phyloP scores from a whole-genome alignment of 306 rosid species.

The Carpinus viminea region DNA sequence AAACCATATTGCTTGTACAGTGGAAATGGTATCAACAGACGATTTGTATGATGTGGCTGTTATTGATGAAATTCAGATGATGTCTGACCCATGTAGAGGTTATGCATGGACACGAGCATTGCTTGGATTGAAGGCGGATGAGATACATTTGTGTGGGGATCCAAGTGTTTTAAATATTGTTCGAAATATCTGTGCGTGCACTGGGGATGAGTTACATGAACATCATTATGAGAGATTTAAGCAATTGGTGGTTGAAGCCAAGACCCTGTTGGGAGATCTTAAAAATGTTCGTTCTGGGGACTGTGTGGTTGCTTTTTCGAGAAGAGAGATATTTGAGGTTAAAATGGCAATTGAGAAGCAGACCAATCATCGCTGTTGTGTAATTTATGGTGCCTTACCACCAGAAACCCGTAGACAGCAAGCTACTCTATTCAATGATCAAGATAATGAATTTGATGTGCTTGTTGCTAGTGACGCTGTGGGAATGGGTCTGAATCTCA shows the following conservation, averaged over 20 bases:
- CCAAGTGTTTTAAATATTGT: slow-evolving; percentile 84
- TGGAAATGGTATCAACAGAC: slow-evolving; percentile 84
- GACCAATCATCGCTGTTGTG: slow-evolving; percentile 80
- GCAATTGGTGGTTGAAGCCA: slow-evolving; percentile 90
- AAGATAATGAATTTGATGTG: slow-evolving; percentile 73
- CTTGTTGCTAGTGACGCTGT: slow-evolving; percentile 95
- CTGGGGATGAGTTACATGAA: slow-evolving; percentile 79
- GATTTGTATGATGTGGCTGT: slow-evolving; percentile 85
- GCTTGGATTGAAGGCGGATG: slow-evolving; percentile 90
- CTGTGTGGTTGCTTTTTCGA: slow-evolving; percentile 94
- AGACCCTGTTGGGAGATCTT: slow-evolving; percentile 79
- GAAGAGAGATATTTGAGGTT: slow-evolving; percentile 94
- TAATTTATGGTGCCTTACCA: slow-evolving; percentile 90
- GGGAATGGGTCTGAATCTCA: slow-evolving; percentile 97
- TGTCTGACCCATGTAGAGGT: slow-evolving; percentile 74
- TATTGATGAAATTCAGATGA: slow-evolving; percentile 91
- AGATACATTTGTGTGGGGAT: slow-evolving; percentile 85
- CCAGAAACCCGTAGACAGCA: slow-evolving; percentile 91
- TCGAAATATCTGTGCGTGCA: slow-evolving; percentile 63
- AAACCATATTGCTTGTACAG: slow-evolving; percentile 77
- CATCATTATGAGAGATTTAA: slow-evolving; percentile 86
- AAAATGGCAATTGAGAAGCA: slow-evolving; percentile 78
- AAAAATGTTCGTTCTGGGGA: slow-evolving; percentile 80
- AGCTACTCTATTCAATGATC: slow-evolving; percentile 82
- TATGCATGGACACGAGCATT: slow-evolving; percentile 89